A percentile compares a stretch with the other conserved stretches of the same genome.
Conservation (phyloP, 1,284 basidiomycete species). For the Moniliophthora roreri region DNA sequence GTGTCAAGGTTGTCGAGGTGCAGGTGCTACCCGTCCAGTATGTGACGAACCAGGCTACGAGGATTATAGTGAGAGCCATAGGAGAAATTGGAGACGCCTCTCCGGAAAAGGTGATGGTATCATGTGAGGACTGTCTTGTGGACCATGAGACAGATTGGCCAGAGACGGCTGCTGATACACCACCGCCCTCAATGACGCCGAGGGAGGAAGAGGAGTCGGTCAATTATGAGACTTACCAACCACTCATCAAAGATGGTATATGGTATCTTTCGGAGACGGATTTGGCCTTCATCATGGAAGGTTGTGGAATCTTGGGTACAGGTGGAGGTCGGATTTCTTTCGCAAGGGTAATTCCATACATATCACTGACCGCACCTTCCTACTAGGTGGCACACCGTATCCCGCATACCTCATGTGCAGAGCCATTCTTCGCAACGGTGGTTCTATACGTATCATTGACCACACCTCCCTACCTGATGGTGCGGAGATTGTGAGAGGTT, state of each 20-base stretch:
- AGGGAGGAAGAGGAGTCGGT: conserved; percentile 25
- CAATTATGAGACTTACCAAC: conserved; percentile 21
- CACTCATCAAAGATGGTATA: conserved; percentile 22
- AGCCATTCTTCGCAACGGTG: conserved; percentile 41
- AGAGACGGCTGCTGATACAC: neutral
- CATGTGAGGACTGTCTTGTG: neutral
- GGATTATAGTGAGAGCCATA: conserved; percentile 47
- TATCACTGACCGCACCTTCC: too few relatives aligned
- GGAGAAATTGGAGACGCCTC: conserved; percentile 33
- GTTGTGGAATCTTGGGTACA: conserved; percentile 13
- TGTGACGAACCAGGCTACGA: conserved; percentile 49
- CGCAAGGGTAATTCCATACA: too few relatives aligned
- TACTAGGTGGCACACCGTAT: conserved; percentile 48
- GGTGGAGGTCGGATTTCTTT: too few relatives aligned
- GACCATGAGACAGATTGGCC: conserved; percentile 6
- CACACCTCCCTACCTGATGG: conserved; percentile 29
- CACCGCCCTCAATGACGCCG: too few relatives aligned
- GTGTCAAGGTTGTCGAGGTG: conserved; percentile 46
- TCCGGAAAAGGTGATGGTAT: neutral
- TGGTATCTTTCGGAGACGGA: neutral
- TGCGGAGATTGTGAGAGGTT: conserved; percentile 33
- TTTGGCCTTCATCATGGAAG: conserved; percentile 3
- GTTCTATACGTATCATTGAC: conserved; percentile 38
- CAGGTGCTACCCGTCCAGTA: conserved; percentile 45
- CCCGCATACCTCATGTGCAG: conserved; percentile 44